Evolutionary conservation across 768 basidiomycete species (phyloP).

Genomic region (Saitozyma sp.): DNA sequence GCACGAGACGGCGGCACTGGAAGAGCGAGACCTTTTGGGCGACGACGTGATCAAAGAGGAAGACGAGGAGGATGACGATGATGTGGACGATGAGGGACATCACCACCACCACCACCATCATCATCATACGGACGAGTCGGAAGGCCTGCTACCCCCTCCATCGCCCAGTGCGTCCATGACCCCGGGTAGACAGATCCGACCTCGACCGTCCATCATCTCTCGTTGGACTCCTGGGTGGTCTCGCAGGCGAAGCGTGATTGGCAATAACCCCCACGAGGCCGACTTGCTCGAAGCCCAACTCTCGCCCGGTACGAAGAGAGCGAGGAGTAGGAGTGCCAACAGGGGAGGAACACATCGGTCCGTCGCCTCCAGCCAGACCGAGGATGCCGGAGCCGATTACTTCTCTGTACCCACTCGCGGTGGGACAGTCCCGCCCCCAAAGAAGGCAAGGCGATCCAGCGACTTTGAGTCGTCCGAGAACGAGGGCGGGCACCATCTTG

Average conservation of each 20-base stretch:
- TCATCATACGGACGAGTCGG: background rate
- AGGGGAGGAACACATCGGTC: too few relatives aligned
- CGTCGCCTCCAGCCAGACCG: too few relatives aligned
- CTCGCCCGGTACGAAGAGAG: too few relatives aligned
- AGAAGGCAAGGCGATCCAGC: constrained; percentile 1
- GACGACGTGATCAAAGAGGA: constrained; percentile 49
- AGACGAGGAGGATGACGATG: constrained; percentile 41
- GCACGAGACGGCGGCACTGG: constrained; percentile 49
- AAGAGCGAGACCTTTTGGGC: constrained; percentile 47
- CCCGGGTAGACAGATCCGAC: background rate
- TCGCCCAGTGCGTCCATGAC: background rate
- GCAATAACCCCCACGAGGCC: constrained; percentile 35
- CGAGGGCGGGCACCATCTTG: background rate
- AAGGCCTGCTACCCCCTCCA: background rate
- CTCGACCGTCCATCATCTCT: background rate
- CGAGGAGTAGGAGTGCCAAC: too few relatives aligned
- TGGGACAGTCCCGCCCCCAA: background rate
- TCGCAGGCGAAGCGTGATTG: constrained; percentile 17
- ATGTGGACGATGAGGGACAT: constrained; percentile 2
- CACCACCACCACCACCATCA: too few relatives aligned
- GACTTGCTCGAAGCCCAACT: constrained; percentile 43
- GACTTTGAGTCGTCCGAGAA: constrained; percentile 10
- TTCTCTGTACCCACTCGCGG: background rate
- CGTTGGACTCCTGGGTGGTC: background rate
- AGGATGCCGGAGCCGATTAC: too few relatives aligned